Conservation (phyloP, 2,329 filamentous ascomycete species). For the Neopestalotiopsis sp. region DNA sequence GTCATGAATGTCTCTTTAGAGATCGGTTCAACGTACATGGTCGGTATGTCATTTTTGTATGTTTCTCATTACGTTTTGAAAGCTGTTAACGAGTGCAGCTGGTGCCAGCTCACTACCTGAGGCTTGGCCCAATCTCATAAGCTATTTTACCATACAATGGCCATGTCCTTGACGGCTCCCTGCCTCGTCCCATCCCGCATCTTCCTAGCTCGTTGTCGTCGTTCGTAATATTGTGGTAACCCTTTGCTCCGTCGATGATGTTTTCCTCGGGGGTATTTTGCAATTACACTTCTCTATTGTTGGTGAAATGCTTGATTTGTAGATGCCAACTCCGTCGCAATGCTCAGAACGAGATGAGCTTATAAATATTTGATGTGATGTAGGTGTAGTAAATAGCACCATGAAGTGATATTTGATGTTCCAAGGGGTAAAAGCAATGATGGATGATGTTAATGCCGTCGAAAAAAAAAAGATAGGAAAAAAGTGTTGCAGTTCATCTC, state of each 20-base stretch:
- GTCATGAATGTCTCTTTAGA: not conserved
- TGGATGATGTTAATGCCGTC: not conserved
- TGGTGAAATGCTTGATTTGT: not conserved
- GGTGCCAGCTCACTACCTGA: not conserved
- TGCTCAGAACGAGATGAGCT: slow-evolving; percentile 28
- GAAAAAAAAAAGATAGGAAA: not conserved
- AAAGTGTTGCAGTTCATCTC: not conserved
- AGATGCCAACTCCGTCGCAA: slow-evolving; percentile 32
- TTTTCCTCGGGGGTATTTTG: not conserved
- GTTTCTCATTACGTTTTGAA: not conserved
- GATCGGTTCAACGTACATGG: not conserved
- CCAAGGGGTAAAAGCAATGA: not conserved
- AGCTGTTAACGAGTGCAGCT: not conserved
- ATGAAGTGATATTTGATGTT: slow-evolving; percentile 26
- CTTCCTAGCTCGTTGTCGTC: not conserved
- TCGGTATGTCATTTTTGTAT: not conserved
- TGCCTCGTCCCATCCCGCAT: not conserved
- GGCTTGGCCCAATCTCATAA: not conserved
- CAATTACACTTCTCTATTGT: not conserved
- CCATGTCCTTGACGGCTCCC: not conserved
- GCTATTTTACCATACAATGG: not conserved
- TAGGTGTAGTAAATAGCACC: not conserved
- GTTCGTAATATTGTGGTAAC: not conserved
- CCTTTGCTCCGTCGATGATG: not conserved
- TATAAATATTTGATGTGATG: slow-evolving; percentile 13